Percentiles rank a stretch among this genome's conserved stretches.
These are phyloP conservation scores for Epicoccum nigrum DNA, from an alignment of 2,329 filamentous ascomycete genomes.

Conservation along the genomic window DNA sequence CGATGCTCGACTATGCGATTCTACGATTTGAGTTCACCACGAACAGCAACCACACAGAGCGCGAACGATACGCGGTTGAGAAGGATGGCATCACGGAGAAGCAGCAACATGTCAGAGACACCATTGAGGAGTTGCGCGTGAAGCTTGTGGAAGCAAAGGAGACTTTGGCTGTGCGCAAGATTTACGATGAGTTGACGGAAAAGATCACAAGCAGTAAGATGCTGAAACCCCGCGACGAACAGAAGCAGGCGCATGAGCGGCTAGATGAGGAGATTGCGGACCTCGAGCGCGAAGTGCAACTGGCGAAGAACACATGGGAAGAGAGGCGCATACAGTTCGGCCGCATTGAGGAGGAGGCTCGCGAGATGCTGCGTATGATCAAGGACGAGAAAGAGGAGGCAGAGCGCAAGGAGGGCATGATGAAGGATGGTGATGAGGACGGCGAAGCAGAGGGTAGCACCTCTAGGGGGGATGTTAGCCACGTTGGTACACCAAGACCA, in stretches of 20 bases:
- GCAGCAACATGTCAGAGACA: slow-evolving; percentile 77
- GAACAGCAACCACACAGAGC: slow-evolving; percentile 81
- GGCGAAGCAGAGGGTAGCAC: slow-evolving; percentile 49
- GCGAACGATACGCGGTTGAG: slow-evolving; percentile 80
- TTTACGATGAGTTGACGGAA: slow-evolving; percentile 86
- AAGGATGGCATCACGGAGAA: slow-evolving; percentile 79
- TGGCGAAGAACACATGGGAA: slow-evolving; percentile 81
- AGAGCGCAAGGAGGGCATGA: slow-evolving; percentile 77
- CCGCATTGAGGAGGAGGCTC: slow-evolving; percentile 88
- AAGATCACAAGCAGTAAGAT: slow-evolving; percentile 83
- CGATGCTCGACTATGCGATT: slow-evolving; percentile 84
- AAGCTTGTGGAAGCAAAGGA: slow-evolving; percentile 71
- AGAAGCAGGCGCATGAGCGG: slow-evolving; percentile 76
- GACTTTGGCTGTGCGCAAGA: slow-evolving; percentile 78
- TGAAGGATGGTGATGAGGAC: slow-evolving; percentile 50
- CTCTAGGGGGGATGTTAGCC: slow-evolving; percentile 47
- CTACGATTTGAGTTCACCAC: slow-evolving; percentile 86
- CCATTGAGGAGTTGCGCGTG: slow-evolving; percentile 72
- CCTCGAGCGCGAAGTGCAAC: slow-evolving; percentile 80
- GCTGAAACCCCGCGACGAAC: slow-evolving; percentile 83
- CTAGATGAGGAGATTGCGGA: slow-evolving; percentile 87
- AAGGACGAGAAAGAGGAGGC: slow-evolving; percentile 96
- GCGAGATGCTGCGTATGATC: slow-evolving; percentile 81
- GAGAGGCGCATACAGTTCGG: slow-evolving; percentile 87
- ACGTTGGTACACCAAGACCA: slow-evolving; percentile 53